Percentiles rank a stretch among this genome's conserved stretches.
Conservation (phyloP, 1,284 basidiomycete species). For the Cryptococcus sp. region DNA sequence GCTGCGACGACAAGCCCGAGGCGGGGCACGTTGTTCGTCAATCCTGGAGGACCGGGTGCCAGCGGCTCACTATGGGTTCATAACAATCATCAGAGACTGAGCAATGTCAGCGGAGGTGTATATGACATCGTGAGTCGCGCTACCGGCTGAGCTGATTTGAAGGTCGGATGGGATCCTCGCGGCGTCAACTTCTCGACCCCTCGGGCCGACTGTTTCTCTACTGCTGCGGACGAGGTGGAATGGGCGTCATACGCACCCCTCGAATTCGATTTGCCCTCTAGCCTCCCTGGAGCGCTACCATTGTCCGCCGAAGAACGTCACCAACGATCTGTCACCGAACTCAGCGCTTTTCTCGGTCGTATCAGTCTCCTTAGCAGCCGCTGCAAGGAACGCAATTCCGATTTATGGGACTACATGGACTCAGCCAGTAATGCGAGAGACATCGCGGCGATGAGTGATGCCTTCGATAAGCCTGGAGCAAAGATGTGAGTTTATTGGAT, state of each 20-base stretch:
- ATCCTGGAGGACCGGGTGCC: background rate
- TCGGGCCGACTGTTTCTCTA: background rate
- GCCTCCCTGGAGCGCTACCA: background rate
- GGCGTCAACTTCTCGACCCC: background rate
- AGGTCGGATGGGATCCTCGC: background rate
- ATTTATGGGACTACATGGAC: background rate
- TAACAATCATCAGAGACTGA: background rate
- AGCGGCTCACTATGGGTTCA: background rate
- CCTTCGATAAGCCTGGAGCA: background rate
- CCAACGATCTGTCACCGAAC: background rate
- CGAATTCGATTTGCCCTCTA: background rate
- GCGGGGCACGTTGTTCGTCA: background rate
- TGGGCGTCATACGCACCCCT: background rate
- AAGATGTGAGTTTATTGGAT: background rate
- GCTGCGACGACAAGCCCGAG: background rate
- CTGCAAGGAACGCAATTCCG: background rate
- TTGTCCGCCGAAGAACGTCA: background rate
- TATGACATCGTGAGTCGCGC: background rate
- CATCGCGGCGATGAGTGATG: background rate
- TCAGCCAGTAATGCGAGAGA: background rate
- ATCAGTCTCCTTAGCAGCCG: background rate
- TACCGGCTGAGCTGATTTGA: background rate
- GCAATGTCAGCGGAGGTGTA: background rate
- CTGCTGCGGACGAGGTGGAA: background rate
- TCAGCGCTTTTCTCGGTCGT: background rate